Evolutionary conservation across 768 basidiomycete species (phyloP), one percentile per base, ranked within the genome.

Genomic region (Rhizopogon vulgaris): DNA sequence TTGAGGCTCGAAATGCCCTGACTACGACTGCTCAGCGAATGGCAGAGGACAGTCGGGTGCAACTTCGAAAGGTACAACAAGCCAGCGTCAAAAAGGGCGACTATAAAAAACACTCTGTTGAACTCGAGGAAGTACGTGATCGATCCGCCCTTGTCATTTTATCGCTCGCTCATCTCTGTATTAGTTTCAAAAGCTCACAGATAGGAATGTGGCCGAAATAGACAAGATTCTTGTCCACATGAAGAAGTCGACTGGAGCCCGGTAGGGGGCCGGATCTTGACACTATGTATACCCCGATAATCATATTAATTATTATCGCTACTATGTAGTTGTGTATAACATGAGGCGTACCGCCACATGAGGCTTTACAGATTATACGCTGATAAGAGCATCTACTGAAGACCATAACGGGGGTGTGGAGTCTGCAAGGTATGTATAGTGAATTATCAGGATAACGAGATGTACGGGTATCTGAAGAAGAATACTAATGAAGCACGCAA

Each of bases 121-220:
- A 87, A 54, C 48, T 83, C n/a, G 79, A 86, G 37, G 85, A 86
- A 72, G 90, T 86, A 47, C 28, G 76, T 69, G 8, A 49, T 11
- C 50, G 14, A 41, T 41, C 34, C n/a, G 6, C n/a, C 22, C 6
- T n/a, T 17, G 22, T 11, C 5, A 17, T 55, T 49, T 30, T 17
- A 12, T 41, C 22, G 8, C 14, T 11, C 37, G 4, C 36, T 52
- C 28, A 24, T 34, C 49, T 58, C 17, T 18, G 45, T 46, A 38
- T 17, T 52, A 92, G 90, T 88, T 91, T 64, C 87, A 90, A 63
- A 86, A 83, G 58, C 70, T 92, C 11, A 73, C 75, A 0, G 84
- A 90, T 56, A 77, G 71, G 53, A 76, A 81, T 51, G 65, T 88
- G 15, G 71, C 62, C 1, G 85, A 90, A 39, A 70, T 89, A 12